Evolutionary conservation across 805 yeast genomes (phyloP).

Genomic region (Candida anglica): DNA sequence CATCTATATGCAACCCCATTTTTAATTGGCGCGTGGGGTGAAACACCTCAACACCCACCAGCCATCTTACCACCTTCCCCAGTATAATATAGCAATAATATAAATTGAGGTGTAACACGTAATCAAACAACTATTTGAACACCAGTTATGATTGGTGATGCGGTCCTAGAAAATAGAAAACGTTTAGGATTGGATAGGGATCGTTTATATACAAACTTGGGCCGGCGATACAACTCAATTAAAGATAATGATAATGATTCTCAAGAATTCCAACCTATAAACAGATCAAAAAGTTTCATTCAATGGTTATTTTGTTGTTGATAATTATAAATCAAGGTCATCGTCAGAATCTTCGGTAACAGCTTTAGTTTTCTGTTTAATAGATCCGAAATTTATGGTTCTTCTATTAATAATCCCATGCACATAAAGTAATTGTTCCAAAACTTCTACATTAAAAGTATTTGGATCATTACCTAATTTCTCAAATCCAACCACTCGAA

Average conservation of each 20-base stretch:
- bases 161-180: slow-evolving; percentile 7
- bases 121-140: too few relatives aligned
- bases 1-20: too few relatives aligned
- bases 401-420: slow-evolving; percentile 14
- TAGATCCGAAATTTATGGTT: slow-evolving; percentile 9
- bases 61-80: too few relatives aligned
- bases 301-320: slow-evolving; percentile 2
- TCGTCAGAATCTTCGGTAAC: slow-evolving; percentile 6
- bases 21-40: too few relatives aligned
- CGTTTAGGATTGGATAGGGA: slow-evolving; percentile 3
- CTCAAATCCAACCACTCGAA: slow-evolving; percentile 67
- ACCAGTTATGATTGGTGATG: slow-evolving; percentile 15
- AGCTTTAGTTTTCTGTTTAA: slow-evolving; percentile 1
- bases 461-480: slow-evolving; percentile 45
- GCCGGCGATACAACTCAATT: too few relatives aligned
- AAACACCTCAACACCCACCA: too few relatives aligned
- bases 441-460: slow-evolving; percentile 41
- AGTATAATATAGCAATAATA: too few relatives aligned
- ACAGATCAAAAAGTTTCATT: too few relatives aligned
- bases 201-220: too few relatives aligned
- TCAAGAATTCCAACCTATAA: too few relatives aligned
- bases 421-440: slow-evolving; percentile 38
- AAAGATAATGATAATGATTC: too few relatives aligned
- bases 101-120: too few relatives aligned
- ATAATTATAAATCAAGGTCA: slow-evolving; percentile 5